phyloP scores from a whole-genome alignment of 1,139 yeast species.

The Hansenula lynferdii region DNA sequence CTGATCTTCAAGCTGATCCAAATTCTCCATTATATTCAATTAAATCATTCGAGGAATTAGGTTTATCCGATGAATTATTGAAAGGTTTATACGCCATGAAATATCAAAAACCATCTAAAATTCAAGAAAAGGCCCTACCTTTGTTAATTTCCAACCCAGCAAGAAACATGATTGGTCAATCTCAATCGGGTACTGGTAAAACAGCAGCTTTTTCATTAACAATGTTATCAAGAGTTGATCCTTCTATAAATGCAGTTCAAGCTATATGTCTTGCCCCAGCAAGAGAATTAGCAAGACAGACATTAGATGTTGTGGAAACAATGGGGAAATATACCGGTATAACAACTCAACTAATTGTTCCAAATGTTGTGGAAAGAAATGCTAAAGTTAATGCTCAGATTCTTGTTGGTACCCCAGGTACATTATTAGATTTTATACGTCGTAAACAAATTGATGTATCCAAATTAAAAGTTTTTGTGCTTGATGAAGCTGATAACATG shows the following conservation, averaged over 20 bases:
- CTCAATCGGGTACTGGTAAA: constrained; percentile 98
- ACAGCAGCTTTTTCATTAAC: constrained; percentile 96
- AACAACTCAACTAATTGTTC: constrained; percentile 74
- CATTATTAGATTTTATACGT: constrained; percentile 67
- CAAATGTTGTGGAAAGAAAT: constrained; percentile 61
- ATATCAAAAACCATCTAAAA: constrained; percentile 87
- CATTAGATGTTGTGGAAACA: constrained; percentile 77
- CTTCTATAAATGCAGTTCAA: constrained; percentile 50
- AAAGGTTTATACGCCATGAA: constrained; percentile 96
- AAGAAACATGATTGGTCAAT: constrained; percentile 91
- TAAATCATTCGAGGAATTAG: constrained; percentile 88
- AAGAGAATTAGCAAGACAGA: constrained; percentile 96
- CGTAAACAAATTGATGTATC: constrained; percentile 49
- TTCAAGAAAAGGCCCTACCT: constrained; percentile 95
- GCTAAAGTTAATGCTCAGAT: constrained; percentile 59
- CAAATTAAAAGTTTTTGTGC: constrained; percentile 73
- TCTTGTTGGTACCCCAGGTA: constrained; percentile 94
- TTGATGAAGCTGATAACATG: constrained; percentile 99
- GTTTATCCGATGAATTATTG: constrained; percentile 73
- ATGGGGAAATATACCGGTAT: constrained; percentile 90
- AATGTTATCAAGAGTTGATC: constrained; percentile 81
- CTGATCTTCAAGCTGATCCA: constrained; percentile 96
- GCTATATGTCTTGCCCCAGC: constrained; percentile 92
- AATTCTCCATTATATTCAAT: constrained; percentile 90
- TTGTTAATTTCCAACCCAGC: constrained; percentile 78